Evolutionary conservation across 345 rosid genomes (phyloP), one percentile per base, ranked within the genome.

Genomic region (Raphanus raphanistrum): DNA sequence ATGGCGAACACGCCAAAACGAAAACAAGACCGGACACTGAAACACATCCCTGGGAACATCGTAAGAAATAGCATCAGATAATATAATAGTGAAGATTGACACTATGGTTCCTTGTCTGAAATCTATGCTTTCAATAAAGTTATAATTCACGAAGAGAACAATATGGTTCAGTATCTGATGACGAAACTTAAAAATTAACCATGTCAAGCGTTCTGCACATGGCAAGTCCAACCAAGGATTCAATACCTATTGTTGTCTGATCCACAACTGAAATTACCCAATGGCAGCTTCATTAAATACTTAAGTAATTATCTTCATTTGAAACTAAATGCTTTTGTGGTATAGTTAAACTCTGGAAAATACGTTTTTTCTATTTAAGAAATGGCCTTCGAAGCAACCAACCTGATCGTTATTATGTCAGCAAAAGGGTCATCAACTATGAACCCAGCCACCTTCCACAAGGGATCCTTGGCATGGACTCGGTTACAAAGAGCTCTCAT

Each of bases 361-460:
- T 41, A 16, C 6, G 33, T 17, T 75, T 35, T 0, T 5, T 1
- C 15, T 11, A 2, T 10, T 41, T 36, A 7, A 7, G 33, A 65
- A 43, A 59, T 26, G 58, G 9, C 3, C 12, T 61, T 36, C 16
- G 36, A 62, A 68, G 74, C 25, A 63, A 60, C 80, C 36, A 70
- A 90, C 98, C 93, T 91, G 83, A 95, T 89, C 21, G 93, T 50
- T 70, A 75, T 80, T 63, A 89, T 81, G 79, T 95, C 98, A 72
- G 86, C 78, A 41, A 79, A 82, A 78, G 99, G 97, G 86, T 92
- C 99, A 82, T 95, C 99, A 73, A 88, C 92, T 27, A 95, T 84
- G 87, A 91, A 95, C 26, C 96, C 99, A 70, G 96, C 97, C 88
- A 91, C 87, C 83, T 87, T 92, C 98, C 98, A 90, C 9, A 85